Evolutionary conservation across 805 yeast species (phyloP), one percentile per base, ranked within the genome.

Genomic region (Martiniozyma abietophila): DNA sequence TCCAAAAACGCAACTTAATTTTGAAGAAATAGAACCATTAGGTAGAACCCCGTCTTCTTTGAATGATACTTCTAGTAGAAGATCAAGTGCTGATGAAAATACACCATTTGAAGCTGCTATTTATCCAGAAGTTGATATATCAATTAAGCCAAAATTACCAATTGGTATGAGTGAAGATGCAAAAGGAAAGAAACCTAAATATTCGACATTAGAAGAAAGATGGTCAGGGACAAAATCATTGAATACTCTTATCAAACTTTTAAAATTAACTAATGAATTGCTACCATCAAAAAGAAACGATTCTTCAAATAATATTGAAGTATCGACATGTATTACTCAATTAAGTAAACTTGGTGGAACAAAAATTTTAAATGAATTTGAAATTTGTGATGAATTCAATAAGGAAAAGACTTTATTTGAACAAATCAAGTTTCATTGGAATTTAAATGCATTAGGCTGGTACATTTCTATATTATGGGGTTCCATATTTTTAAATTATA

Each of bases 361-460:
- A 3, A 35, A 36, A 14, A 34, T 43, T n/a, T 16, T 48, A 11
- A 29, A 26, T 10, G 11, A 31, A 4, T 22, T 45, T 25, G 34
- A 38, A 7, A 35, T 46, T 9, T 49, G 50, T 3, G 48, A 46
- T 35, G 74, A 72, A 40, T 71, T 61, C 40, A 47, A 65, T 21
- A 66, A 71, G 0, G 12, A 33, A 3, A 56, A 53, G 12, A 55
- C 67, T 0, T 59, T 61, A 3, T 64, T 72, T 41, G 65, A 61
- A 32, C 61, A 67, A 4, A 58, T 79, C 41, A 61, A 51, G 39
- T 78, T 82, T 44, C 51, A 58, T 5, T 83, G 94, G 94, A 67
- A 71, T 25, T 59, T 59, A 34, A 49, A 65, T 17, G 74, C 83
- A 0, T 57, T 81, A 17, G 88, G 86, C 0, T 83, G 94, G 94